These are phyloP conservation scores for Saturnispora dispora DNA, from an alignment of 805 yeast genomes.

Conservation along the genomic window DNA sequence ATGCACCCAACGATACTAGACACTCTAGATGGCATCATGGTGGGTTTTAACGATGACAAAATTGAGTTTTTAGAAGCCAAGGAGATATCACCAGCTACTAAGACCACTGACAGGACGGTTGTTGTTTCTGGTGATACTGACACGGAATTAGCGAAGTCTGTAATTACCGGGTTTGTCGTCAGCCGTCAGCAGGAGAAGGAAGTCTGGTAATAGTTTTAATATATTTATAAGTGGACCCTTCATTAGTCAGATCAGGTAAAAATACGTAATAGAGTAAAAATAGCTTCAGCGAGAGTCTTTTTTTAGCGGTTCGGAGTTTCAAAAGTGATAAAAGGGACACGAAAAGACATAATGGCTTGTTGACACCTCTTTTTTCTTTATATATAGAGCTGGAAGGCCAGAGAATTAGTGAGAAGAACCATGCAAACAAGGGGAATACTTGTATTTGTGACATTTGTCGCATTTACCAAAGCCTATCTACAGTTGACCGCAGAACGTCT, in stretches of 20 bases:
- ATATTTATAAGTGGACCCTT: not conserved
- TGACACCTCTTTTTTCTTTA: not conserved
- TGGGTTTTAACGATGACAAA: constrained; percentile 46
- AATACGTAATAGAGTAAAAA: not conserved
- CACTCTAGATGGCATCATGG: constrained; percentile 46
- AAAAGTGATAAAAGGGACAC: not conserved
- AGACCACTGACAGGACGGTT: not conserved
- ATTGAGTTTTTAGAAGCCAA: constrained; percentile 31
- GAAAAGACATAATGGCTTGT: not conserved
- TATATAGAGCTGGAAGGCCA: not conserved
- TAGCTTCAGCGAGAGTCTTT: not conserved
- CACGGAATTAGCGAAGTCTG: constrained; percentile 1
- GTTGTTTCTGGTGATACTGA: not conserved
- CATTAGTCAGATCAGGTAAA: not conserved
- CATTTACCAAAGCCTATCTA: not conserved
- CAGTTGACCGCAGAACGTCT: not conserved
- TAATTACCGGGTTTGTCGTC: constrained; percentile 5
- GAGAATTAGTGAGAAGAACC: not conserved
- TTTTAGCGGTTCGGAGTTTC: not conserved
- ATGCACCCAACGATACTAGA: constrained; percentile 40
- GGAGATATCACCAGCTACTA: not conserved
- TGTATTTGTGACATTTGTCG: not conserved
- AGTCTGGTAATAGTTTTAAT: not conserved
- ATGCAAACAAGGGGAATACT: not conserved
- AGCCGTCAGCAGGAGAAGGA: constrained; percentile 3